phyloP scores from a whole-genome alignment of 2,329 filamentous ascomycete genomes.

The Chalaropsis thielavioides region DNA sequence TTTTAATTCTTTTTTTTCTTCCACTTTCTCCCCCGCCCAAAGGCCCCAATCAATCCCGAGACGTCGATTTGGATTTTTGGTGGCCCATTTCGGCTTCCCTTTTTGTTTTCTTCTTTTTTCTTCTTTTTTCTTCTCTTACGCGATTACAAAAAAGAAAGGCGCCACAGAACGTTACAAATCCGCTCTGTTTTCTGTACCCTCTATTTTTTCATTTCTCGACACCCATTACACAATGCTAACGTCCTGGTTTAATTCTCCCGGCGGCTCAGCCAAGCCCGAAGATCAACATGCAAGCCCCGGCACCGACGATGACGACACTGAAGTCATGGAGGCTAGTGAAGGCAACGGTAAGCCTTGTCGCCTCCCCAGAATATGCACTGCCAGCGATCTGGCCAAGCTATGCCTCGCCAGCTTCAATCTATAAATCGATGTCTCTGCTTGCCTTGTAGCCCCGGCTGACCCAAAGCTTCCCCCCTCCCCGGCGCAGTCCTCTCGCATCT shows the following conservation, averaged over 20 bases:
- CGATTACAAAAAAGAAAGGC: not conserved
- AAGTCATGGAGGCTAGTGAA: constrained; percentile 77
- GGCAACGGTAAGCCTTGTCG: constrained; percentile 60
- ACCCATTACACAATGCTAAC: constrained; percentile 27
- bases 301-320: constrained; percentile 50
- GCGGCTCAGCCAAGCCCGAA: constrained; percentile 24
- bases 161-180: not conserved
- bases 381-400: not conserved
- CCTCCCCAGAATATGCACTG: not conserved
- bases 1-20: not conserved
- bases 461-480: not conserved
- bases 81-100: not conserved
- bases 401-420: not conserved
- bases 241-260: constrained; percentile 24
- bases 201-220: not conserved
- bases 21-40: not conserved
- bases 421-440: too few species aligned
- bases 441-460: not conserved
- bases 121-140: not conserved
- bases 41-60: not conserved
- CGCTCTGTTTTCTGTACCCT: not conserved
- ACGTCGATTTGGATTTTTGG: not conserved
- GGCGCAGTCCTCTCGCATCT: constrained; percentile 78
- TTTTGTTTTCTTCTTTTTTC: not conserved
- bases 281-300: constrained; percentile 37